phyloP scores from a whole-genome alignment of 305 asterid genomes.

The Lippia alba region DNA sequence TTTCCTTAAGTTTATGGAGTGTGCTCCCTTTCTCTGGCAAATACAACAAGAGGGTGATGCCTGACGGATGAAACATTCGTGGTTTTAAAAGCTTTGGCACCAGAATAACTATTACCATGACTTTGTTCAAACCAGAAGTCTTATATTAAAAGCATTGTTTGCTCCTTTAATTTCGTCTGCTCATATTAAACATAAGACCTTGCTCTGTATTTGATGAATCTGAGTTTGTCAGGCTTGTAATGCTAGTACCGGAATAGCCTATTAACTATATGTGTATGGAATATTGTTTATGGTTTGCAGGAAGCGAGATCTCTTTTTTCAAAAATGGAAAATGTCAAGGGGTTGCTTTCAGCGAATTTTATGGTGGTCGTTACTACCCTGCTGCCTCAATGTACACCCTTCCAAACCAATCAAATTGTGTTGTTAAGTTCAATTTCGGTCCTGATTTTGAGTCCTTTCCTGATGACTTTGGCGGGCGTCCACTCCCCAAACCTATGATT shows the following conservation, averaged over 20 bases:
- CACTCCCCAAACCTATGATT: constrained; percentile 68
- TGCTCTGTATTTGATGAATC: neutral
- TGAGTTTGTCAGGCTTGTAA: neutral
- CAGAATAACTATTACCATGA: neutral
- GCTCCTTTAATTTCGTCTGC: neutral
- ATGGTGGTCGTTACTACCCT: constrained; percentile 82
- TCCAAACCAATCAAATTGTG: constrained; percentile 80
- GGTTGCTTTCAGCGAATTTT: constrained; percentile 72
- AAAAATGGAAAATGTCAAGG: constrained; percentile 80
- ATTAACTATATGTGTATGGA: constrained; percentile 15
- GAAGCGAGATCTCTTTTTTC: constrained; percentile 86
- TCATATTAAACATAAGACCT: neutral
- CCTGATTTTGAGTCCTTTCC: constrained; percentile 77
- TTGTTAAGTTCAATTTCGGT: constrained; percentile 80
- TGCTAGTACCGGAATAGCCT: constrained; percentile 9
- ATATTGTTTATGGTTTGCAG: constrained; percentile 47
- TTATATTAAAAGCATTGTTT: neutral
- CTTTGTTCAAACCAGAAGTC: neutral
- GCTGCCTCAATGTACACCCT: constrained; percentile 96
- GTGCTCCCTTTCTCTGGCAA: neutral
- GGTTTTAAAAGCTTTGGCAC: neutral
- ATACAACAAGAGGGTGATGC: neutral
- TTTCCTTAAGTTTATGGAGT: neutral
- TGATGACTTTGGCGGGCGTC: constrained; percentile 66
- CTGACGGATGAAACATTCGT: neutral